Evolutionary conservation across 2,329 filamentous ascomycete species (phyloP).

Genomic region (Lasiodiplodia sp.): DNA sequence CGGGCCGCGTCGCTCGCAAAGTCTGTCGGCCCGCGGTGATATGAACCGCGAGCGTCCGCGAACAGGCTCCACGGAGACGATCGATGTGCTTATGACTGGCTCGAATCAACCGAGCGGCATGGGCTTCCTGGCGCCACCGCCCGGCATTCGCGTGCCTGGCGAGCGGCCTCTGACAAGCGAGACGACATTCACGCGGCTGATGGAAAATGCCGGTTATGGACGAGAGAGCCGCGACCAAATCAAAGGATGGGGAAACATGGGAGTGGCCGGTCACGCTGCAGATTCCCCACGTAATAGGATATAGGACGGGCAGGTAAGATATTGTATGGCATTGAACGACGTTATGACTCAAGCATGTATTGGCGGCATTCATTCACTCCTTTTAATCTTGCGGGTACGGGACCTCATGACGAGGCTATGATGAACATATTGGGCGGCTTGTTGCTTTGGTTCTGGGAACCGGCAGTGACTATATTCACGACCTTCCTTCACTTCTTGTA

Average conservation of each 20-base stretch:
- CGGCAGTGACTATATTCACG: conserved; percentile 5
- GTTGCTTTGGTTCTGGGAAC: conserved; percentile 14
- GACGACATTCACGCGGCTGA: conserved; percentile 52
- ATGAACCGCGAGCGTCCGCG: conserved; percentile 35
- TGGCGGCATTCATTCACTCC: conserved; percentile 26
- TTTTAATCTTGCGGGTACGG: conserved; percentile 23
- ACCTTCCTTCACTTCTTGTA: conserved; percentile 12
- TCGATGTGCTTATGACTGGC: conserved; percentile 53
- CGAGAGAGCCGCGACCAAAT: conserved; percentile 25
- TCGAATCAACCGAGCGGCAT: conserved; percentile 30
- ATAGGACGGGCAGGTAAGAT: conserved; percentile 1
- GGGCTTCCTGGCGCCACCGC: conserved; percentile 18
- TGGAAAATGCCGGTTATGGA: conserved; percentile 50
- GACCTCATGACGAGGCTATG: background rate
- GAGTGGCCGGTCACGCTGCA: background rate
- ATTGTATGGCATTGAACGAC: conserved; percentile 15
- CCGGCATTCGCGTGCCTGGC: conserved; percentile 28
- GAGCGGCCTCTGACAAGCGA: conserved; percentile 40
- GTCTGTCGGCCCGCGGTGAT: background rate
- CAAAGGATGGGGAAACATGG: conserved; percentile 25
- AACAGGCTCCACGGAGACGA: conserved; percentile 51
- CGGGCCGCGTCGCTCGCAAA: conserved; percentile 22
- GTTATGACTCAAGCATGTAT: conserved; percentile 20
- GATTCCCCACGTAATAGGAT: conserved; percentile 25
- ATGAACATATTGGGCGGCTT: conserved; percentile 18